These are phyloP conservation scores for Saccharomyces hybrid DNA, from an alignment of 1,139 yeast species.

Conservation along the genomic window DNA sequence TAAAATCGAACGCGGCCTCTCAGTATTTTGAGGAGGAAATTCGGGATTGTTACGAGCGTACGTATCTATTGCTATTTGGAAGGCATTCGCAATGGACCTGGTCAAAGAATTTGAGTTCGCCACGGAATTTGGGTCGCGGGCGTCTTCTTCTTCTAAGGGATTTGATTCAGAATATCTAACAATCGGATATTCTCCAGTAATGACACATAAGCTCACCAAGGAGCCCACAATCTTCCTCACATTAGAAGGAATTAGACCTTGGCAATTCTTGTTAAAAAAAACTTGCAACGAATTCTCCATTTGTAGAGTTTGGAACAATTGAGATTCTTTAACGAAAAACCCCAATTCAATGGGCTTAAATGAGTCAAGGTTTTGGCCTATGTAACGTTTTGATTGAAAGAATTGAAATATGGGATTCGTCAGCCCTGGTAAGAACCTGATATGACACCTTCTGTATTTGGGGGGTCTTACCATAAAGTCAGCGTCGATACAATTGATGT, in stretches of 20 bases:
- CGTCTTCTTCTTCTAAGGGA: conserved; percentile 31
- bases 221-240: conserved; percentile 49
- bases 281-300: conserved; percentile 54
- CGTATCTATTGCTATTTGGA: conserved; percentile 64
- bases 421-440: conserved; percentile 50
- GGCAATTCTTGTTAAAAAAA: conserved; percentile 62
- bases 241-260: conserved; percentile 51
- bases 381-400: conserved; percentile 27
- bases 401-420: conserved; percentile 27
- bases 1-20: conserved; percentile 63
- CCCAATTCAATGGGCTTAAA: conserved; percentile 35
- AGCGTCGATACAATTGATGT: conserved; percentile 50
- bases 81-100: conserved; percentile 60
- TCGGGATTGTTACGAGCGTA: conserved; percentile 64
- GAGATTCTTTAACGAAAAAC: conserved; percentile 42
- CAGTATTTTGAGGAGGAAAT: conserved; percentile 45
- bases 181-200: conserved; percentile 84
- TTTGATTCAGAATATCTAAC: conserved; percentile 59
- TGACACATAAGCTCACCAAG: conserved; percentile 61
- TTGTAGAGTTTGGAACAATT: conserved; percentile 37
- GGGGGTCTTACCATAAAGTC: conserved; percentile 48
- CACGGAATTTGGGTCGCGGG: conserved; percentile 10
- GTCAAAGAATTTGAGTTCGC: conserved; percentile 58
- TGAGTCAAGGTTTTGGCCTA: conserved; percentile 28
- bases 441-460: conserved; percentile 50